Percentiles rank a stretch among this genome's conserved stretches.
These are phyloP conservation scores for Colletotrichum somersetense DNA, from an alignment of 2,329 filamentous ascomycete genomes.

Conservation along the genomic window DNA sequence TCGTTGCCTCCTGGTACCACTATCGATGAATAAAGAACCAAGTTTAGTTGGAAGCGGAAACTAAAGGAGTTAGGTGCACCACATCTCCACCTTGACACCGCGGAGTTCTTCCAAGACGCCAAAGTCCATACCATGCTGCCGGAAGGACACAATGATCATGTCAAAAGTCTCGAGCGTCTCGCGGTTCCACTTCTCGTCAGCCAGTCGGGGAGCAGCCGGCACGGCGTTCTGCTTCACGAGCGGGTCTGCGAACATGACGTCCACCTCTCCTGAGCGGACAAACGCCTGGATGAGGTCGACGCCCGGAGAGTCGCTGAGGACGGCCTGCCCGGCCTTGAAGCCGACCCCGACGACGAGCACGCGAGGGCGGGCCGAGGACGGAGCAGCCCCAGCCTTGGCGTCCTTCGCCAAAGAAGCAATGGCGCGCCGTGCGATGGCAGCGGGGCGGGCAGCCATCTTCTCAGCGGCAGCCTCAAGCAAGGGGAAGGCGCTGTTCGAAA, in stretches of 20 bases:
- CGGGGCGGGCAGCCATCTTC: slow-evolving; percentile 51
- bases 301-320: slow-evolving; percentile 51
- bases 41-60: neutral
- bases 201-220: slow-evolving; percentile 46
- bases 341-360: slow-evolving; percentile 51
- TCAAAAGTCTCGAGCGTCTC: slow-evolving; percentile 47
- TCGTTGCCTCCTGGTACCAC: too few species aligned
- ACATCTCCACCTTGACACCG: slow-evolving; percentile 46
- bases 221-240: slow-evolving; percentile 48
- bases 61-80: slow-evolving; percentile 25
- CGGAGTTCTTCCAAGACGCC: slow-evolving; percentile 42
- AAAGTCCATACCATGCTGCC: slow-evolving; percentile 49
- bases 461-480: slow-evolving; percentile 53
- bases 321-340: slow-evolving; percentile 53
- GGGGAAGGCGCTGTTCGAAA: slow-evolving; percentile 53
- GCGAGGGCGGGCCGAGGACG: slow-evolving; percentile 42
- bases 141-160: slow-evolving; percentile 49
- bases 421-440: slow-evolving; percentile 45
- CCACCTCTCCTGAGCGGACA: slow-evolving; percentile 43
- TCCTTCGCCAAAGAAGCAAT: neutral
- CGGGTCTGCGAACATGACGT: slow-evolving; percentile 51
- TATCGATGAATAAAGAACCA: neutral
- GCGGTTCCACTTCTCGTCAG: slow-evolving; percentile 47
- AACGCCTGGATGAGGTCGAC: slow-evolving; percentile 46
- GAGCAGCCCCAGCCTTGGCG: neutral